A percentile compares a stretch with the other conserved stretches of the same genome.
Conservation (phyloP, 176 grass and related monocot genomes). For the Paspalum notatum region DNA sequence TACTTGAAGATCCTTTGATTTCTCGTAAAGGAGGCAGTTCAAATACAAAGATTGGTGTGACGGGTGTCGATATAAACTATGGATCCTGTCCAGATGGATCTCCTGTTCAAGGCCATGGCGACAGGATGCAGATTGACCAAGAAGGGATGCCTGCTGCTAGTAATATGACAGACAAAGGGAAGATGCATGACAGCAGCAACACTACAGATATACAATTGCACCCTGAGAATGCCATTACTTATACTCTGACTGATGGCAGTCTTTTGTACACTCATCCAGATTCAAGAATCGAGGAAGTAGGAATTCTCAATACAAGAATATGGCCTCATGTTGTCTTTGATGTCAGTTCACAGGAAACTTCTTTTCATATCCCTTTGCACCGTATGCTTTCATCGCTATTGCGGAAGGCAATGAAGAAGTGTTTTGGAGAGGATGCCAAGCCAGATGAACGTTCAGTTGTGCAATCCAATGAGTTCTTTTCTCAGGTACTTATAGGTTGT, state of each 20-base stretch:
- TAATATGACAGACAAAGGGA: conserved; percentile 44
- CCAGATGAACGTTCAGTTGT: conserved; percentile 47
- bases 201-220: conserved; percentile 39
- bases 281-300: conserved; percentile 65
- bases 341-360: conserved; percentile 94
- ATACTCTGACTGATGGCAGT: conserved; percentile 65
- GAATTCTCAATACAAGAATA: conserved; percentile 60
- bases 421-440: conserved; percentile 68
- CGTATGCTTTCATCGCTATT: conserved; percentile 89
- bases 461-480: conserved; percentile 66
- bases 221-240: conserved; percentile 51
- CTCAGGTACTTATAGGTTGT: conserved; percentile 58
- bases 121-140: conserved; percentile 46
- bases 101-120: conserved; percentile 27
- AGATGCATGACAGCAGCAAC: conserved; percentile 43
- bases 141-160: conserved; percentile 19
- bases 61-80: conserved; percentile 39
- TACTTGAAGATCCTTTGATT: conserved; percentile 60
- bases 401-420: conserved; percentile 65
- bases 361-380: conserved; percentile 96
- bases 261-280: conserved; percentile 60
- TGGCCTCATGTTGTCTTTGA: conserved; percentile 91
- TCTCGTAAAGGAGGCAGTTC: conserved; percentile 42
- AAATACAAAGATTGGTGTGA: conserved; percentile 35
- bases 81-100: conserved; percentile 19